Percentiles rank a stretch among this genome's conserved stretches.
These are phyloP conservation scores for Colletotrichum destructivum DNA, from an alignment of 2,329 filamentous ascomycete genomes.

Conservation along the genomic window DNA sequence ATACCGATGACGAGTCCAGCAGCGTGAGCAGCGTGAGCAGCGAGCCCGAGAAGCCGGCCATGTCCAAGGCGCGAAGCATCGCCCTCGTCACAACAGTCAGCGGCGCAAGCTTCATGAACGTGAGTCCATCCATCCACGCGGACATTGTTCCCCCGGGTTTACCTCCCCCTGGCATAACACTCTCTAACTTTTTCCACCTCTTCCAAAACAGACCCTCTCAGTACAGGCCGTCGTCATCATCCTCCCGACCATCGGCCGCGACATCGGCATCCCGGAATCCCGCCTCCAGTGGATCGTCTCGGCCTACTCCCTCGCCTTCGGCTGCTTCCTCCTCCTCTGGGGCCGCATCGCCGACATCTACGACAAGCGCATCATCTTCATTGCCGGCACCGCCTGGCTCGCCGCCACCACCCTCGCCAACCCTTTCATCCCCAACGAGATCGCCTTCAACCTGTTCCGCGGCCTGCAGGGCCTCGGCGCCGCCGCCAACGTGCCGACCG, in stretches of 20 bases:
- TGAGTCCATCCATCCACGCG: constrained; percentile 46
- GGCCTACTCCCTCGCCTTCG: constrained; percentile 76
- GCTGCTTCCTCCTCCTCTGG: constrained; percentile 78
- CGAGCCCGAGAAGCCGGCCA: constrained; percentile 47
- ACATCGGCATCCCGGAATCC: constrained; percentile 69
- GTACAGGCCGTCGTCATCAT: constrained; percentile 74
- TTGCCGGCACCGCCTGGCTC: constrained; percentile 75
- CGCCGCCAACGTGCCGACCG: constrained; percentile 79
- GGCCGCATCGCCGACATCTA: constrained; percentile 78
- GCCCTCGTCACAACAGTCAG: constrained; percentile 69
- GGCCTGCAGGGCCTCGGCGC: constrained; percentile 78
- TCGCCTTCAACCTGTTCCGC: constrained; percentile 77
- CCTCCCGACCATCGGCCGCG: constrained; percentile 72
- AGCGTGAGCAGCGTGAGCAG: constrained; percentile 24
- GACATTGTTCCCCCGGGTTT: too few species aligned
- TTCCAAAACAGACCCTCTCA: constrained; percentile 63
- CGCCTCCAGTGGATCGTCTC: constrained; percentile 78
- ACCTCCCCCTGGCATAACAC: not conserved
- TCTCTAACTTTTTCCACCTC: not conserved
- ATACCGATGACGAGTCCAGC: constrained; percentile 43
- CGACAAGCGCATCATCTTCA: constrained; percentile 76
- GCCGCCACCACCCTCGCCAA: constrained; percentile 71
- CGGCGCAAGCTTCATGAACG: constrained; percentile 71
- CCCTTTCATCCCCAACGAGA: constrained; percentile 77
- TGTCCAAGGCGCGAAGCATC: constrained; percentile 68